These are phyloP conservation scores for Gilbertella persicaria DNA, from an alignment of 371 early-diverging fungal genomes.

Conservation along the genomic window DNA sequence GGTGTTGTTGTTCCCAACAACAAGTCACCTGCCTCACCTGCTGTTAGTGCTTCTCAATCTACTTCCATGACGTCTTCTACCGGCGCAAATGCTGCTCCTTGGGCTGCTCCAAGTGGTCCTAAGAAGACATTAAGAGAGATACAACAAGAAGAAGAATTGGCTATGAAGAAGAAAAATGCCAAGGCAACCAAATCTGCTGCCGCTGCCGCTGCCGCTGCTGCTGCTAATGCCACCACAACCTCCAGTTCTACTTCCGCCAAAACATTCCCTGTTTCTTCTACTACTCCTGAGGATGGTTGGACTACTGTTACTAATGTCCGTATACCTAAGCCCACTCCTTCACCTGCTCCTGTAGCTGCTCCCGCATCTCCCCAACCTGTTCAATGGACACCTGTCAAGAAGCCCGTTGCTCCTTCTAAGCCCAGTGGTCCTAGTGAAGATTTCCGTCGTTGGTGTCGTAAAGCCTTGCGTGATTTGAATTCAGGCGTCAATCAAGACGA, in stretches of 20 bases:
- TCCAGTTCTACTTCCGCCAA: slow-evolving; percentile 17
- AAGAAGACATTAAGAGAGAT: slow-evolving; percentile 79
- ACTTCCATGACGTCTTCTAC: slow-evolving; percentile 22
- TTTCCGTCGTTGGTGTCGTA: slow-evolving; percentile 77
- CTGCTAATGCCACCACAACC: slow-evolving; percentile 31
- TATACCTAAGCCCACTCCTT: slow-evolving; percentile 26
- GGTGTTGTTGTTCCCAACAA: slow-evolving; percentile 43
- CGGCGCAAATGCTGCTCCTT: slow-evolving; percentile 32
- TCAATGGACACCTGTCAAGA: slow-evolving; percentile 36
- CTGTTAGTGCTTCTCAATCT: slow-evolving; percentile 4
- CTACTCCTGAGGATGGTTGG: slow-evolving; percentile 30
- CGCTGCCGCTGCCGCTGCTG: slow-evolving; percentile 16
- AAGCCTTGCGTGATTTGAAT: slow-evolving; percentile 66
- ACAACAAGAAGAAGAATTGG: slow-evolving; percentile 76
- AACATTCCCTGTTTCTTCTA: slow-evolving; percentile 21
- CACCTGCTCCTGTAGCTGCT: slow-evolving; percentile 14
- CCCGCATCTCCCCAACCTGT: slow-evolving; percentile 20
- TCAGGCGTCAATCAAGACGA: slow-evolving; percentile 73
- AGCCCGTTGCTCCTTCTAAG: slow-evolving; percentile 22
- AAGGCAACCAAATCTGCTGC: slow-evolving; percentile 35
- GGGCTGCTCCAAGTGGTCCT: slow-evolving; percentile 42
- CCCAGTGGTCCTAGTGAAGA: slow-evolving; percentile 63
- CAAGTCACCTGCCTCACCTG: neutral
- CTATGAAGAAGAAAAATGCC: slow-evolving; percentile 46
- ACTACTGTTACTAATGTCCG: slow-evolving; percentile 49